Evolutionary conservation across 306 rosid species (phyloP).

Genomic region (Dalbergia cochinchinensis): DNA sequence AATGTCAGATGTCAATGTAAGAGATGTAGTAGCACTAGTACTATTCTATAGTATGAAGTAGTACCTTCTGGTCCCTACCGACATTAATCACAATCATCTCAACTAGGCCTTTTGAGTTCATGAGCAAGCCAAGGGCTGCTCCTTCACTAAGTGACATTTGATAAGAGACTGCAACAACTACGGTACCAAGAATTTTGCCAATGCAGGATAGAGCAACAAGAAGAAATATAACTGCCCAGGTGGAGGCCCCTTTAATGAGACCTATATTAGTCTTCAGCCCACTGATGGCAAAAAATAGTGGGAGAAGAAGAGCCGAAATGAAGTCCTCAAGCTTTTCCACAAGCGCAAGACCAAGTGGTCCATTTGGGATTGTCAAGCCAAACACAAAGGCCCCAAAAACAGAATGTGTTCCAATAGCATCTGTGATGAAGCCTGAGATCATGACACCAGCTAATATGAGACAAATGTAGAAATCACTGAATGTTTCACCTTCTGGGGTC

Average conservation of each 20-base stretch:
- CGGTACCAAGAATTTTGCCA: conserved; percentile 81
- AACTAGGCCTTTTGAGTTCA: conserved; percentile 92
- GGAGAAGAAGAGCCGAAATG: conserved; percentile 78
- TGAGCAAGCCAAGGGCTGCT: conserved; percentile 77
- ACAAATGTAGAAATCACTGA: conserved; percentile 73
- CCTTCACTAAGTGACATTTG: conserved; percentile 76
- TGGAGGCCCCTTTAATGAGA: conserved; percentile 17
- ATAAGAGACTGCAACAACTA: conserved; percentile 58
- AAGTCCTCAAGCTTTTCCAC: conserved; percentile 93
- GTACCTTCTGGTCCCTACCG: conserved; percentile 81
- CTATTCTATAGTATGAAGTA: not conserved
- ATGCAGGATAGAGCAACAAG: conserved; percentile 62
- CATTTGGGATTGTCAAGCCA: conserved; percentile 80
- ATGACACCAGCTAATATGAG: conserved; percentile 82
- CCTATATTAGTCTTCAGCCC: conserved; percentile 76
- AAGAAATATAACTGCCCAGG: conserved; percentile 58
- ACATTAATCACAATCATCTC: conserved; percentile 85
- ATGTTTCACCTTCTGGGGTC: conserved; percentile 85
- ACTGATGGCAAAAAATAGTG: conserved; percentile 86
- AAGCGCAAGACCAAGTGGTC: conserved; percentile 79
- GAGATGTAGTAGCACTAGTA: not conserved
- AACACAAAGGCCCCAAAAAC: conserved; percentile 91
- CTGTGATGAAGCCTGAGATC: conserved; percentile 86
- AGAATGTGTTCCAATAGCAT: conserved; percentile 85
- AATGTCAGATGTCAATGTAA: not conserved